Percentiles rank a stretch among this genome's conserved stretches.
Conservation (phyloP, 768 basidiomycete genomes). For the Leccinum arenicola region DNA sequence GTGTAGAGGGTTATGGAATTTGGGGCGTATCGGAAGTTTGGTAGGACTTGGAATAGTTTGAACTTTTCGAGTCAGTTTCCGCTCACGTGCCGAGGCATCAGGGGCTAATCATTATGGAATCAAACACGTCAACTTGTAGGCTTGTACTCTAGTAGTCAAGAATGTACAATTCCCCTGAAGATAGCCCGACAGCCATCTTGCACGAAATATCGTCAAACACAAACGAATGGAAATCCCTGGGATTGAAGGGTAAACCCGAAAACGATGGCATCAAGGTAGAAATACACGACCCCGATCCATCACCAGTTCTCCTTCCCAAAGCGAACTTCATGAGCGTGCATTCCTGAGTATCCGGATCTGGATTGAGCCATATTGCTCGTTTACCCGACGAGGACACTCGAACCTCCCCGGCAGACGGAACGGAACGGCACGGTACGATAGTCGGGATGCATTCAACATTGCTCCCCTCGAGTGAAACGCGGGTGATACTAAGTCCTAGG, state of each 20-base stretch:
- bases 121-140: not conserved
- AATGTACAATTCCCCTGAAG: conserved; percentile 53
- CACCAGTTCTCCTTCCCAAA: conserved; percentile 21
- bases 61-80: conserved; percentile 11
- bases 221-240: conserved; percentile 42
- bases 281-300: conserved; percentile 4
- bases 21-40: conserved; percentile 3
- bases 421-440: conserved; percentile 9
- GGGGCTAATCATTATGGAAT: conserved; percentile 11
- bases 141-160: conserved; percentile 30
- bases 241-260: conserved; percentile 50
- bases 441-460: not conserved
- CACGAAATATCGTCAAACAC: conserved; percentile 58
- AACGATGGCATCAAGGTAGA: conserved; percentile 43
- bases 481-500: conserved; percentile 5
- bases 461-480: conserved; percentile 14
- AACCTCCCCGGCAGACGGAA: conserved; percentile 12
- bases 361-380: conserved; percentile 19
- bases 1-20: not conserved
- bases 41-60: not conserved
- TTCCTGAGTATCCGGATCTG: conserved; percentile 30
- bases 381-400: conserved; percentile 18
- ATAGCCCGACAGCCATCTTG: conserved; percentile 47
- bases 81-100: conserved; percentile 28
- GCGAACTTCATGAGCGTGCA: conserved; percentile 52